Conservation (phyloP, 352 stramenopile species). For the Pythium aquatile region DNA sequence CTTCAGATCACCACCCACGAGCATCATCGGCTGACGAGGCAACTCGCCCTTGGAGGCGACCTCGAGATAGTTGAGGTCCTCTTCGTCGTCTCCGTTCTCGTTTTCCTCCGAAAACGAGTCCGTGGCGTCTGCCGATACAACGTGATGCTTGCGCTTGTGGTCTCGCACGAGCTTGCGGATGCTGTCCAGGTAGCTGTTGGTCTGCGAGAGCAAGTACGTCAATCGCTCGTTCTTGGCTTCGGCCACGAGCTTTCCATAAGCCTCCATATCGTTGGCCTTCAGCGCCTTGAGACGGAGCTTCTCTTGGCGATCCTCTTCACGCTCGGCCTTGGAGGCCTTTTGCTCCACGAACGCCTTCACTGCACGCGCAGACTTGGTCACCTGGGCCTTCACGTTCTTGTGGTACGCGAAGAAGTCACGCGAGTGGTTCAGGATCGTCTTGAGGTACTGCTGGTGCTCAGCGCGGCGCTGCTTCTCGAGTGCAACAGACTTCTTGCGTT, state of each 20-base stretch:
- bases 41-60: constrained; percentile 83
- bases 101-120: constrained; percentile 25
- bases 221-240: constrained; percentile 98
- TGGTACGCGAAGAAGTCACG: constrained; percentile 86
- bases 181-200: constrained; percentile 95
- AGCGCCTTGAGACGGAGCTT: constrained; percentile 88
- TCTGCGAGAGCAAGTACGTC: constrained; percentile 96
- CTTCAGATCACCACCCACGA: constrained; percentile 95
- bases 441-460: constrained; percentile 78
- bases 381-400: constrained; percentile 78
- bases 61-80: constrained; percentile 85
- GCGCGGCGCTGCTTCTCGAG: constrained; percentile 79
- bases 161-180: constrained; percentile 93
- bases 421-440: constrained; percentile 79
- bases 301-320: constrained; percentile 85
- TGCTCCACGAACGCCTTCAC: constrained; percentile 82
- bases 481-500: constrained; percentile 80
- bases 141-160: constrained; percentile 83
- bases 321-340: constrained; percentile 71
- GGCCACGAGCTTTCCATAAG: constrained; percentile 95
- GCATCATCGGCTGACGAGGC: constrained; percentile 92
- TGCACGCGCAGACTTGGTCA: constrained; percentile 61
- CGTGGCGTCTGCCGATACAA: constrained; percentile 16
- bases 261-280: constrained; percentile 97
- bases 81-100: constrained; percentile 43